Evolutionary conservation across 345 rosid species (phyloP).

Genomic region (Lepidium didymum): DNA sequence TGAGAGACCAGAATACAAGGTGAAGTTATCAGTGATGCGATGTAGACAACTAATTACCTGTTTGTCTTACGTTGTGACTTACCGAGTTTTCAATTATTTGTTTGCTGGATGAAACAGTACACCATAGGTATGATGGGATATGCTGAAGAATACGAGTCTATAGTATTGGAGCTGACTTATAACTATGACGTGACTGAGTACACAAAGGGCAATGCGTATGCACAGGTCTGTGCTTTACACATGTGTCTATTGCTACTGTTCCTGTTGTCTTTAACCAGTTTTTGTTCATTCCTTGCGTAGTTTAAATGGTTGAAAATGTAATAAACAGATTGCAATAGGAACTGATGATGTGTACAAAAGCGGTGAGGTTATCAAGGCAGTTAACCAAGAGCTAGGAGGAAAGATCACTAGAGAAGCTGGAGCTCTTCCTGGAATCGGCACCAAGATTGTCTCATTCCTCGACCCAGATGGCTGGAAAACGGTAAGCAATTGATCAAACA

Average conservation of each 20-base stretch:
- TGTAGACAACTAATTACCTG: neutral
- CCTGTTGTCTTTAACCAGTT: neutral
- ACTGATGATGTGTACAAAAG: constrained; percentile 96
- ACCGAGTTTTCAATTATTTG: neutral
- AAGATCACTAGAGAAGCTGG: constrained; percentile 84
- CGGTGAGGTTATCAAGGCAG: constrained; percentile 68
- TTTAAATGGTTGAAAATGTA: neutral
- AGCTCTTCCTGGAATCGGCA: constrained; percentile 80
- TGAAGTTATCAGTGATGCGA: constrained; percentile 9
- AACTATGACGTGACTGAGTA: constrained; percentile 86
- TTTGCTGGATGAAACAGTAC: constrained; percentile 41
- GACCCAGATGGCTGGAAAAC: constrained; percentile 99
- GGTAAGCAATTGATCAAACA: constrained; percentile 31
- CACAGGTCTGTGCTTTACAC: constrained; percentile 44
- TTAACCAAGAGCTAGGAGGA: constrained; percentile 81
- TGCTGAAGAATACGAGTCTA: constrained; percentile 73
- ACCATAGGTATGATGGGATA: constrained; percentile 84
- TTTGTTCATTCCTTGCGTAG: neutral
- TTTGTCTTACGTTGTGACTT: neutral
- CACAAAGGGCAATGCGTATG: constrained; percentile 90
- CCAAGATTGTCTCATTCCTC: constrained; percentile 75
- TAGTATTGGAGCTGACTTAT: constrained; percentile 76
- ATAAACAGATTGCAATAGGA: constrained; percentile 59
- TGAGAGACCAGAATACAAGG: constrained; percentile 82
- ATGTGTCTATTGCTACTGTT: neutral